A percentile compares a stretch with the other conserved stretches of the same genome.
Conservation (phyloP, 1,139 yeast species). For the Hansenula sp. region DNA sequence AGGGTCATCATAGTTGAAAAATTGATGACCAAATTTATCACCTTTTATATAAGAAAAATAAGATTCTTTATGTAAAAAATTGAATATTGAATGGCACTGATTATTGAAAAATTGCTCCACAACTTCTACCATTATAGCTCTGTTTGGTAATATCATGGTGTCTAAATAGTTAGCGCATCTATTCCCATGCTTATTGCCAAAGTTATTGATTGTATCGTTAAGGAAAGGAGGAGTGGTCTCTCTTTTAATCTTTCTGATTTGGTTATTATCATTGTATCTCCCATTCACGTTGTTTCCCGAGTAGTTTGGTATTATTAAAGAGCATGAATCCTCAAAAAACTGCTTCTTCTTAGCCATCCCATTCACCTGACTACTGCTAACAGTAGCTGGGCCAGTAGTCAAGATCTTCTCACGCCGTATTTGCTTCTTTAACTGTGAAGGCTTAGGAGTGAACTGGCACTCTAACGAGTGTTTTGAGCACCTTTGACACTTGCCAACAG, state of each 20-base stretch:
- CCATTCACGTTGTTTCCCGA: too few relatives aligned
- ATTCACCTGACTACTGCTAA: neutral
- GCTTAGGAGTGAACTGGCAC: constrained; percentile 12
- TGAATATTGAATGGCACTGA: constrained; percentile 9
- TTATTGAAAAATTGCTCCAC: constrained; percentile 8
- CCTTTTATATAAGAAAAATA: constrained; percentile 9
- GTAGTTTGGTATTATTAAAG: neutral
- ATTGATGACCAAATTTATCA: constrained; percentile 7
- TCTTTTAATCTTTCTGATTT: neutral
- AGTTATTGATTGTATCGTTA: constrained; percentile 8
- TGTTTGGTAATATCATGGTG: constrained; percentile 10
- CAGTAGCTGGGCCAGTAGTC: neutral
- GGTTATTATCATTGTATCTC: too few relatives aligned
- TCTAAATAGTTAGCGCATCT: constrained; percentile 8
- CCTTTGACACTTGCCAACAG: constrained; percentile 8
- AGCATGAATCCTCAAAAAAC: neutral
- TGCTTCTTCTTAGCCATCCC: neutral
- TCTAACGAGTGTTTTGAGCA: constrained; percentile 6
- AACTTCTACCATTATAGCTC: constrained; percentile 3
- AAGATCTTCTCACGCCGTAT: constrained; percentile 1
- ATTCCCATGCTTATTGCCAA: constrained; percentile 6
- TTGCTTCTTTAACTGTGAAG: constrained; percentile 11
- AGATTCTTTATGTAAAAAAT: constrained; percentile 8
- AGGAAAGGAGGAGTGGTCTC: neutral
- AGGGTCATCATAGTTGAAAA: constrained; percentile 15